Conservation (phyloP, 2,329 filamentous ascomycete genomes). For the Metarhizium anisopliae region DNA sequence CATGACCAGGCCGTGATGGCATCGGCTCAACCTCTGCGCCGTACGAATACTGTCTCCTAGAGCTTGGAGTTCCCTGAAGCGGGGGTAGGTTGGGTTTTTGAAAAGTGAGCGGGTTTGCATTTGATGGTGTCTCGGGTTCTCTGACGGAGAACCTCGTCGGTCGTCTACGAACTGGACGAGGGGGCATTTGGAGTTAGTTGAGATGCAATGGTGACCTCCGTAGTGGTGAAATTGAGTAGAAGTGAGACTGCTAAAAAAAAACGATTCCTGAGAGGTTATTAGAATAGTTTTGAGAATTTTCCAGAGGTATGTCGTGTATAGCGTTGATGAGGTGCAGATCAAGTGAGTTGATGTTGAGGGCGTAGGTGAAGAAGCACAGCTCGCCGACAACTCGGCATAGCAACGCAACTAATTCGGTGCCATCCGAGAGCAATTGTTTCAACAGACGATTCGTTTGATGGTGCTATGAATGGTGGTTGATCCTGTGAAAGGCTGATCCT, state of each 20-base stretch:
- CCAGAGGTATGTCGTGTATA: neutral
- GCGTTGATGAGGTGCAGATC: neutral
- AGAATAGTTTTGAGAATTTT: neutral
- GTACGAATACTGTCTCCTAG: constrained; percentile 28
- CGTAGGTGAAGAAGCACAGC: neutral
- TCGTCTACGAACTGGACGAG: constrained; percentile 6
- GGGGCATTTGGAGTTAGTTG: constrained; percentile 9
- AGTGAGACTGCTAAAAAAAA: neutral
- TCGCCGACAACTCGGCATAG: neutral
- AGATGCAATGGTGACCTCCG: neutral
- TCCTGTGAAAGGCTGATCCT: constrained; percentile 7
- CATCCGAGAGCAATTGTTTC: neutral
- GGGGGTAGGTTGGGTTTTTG: constrained; percentile 17
- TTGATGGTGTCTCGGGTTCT: constrained; percentile 6
- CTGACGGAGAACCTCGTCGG: constrained; percentile 4
- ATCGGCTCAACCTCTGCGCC: constrained; percentile 26
- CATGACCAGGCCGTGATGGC: constrained; percentile 12
- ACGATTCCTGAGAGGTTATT: neutral
- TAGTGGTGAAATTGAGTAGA: neutral
- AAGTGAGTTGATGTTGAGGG: neutral
- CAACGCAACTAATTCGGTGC: neutral
- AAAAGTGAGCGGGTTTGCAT: constrained; percentile 7
- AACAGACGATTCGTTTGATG: constrained; percentile 3
- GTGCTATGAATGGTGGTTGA: neutral
- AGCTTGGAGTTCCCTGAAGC: constrained; percentile 23